These are phyloP conservation scores for Cephalotrichum gorgonifer DNA, from an alignment of 2,329 filamentous ascomycete species.

Conservation along the genomic window DNA sequence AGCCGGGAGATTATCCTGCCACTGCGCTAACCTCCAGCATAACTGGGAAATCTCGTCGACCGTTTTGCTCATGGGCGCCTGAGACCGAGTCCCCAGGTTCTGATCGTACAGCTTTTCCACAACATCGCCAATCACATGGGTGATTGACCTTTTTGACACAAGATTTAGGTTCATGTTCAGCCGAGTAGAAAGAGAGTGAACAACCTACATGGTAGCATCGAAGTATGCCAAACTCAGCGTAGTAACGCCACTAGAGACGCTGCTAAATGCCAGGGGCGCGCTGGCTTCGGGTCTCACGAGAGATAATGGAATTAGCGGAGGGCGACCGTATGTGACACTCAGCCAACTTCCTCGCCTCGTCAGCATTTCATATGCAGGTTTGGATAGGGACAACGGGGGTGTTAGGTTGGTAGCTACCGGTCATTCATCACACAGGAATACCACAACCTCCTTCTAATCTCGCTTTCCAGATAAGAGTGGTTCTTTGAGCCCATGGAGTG, in stretches of 20 bases:
- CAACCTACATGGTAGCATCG: neutral
- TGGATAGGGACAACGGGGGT: neutral
- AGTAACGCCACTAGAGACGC: neutral
- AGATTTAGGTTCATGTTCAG: neutral
- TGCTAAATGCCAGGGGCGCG: neutral
- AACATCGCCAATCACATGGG: neutral
- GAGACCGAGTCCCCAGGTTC: neutral
- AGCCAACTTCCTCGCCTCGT: neutral
- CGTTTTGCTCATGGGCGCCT: neutral
- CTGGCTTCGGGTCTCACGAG: constrained; percentile 1
- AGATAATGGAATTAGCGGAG: neutral
- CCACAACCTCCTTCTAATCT: neutral
- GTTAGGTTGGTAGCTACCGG: neutral
- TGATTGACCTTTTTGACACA: neutral
- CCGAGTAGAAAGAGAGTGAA: neutral
- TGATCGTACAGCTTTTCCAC: neutral
- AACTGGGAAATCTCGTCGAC: neutral
- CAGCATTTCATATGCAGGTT: neutral
- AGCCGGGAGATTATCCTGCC: neutral
- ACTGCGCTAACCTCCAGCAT: neutral
- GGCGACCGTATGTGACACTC: neutral
- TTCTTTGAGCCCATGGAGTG: neutral
- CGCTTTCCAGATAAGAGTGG: neutral
- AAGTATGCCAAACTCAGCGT: neutral
- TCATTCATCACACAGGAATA: neutral